Conservation (phyloP, 1,284 basidiomycete genomes). For the Thelephora terrestris region DNA sequence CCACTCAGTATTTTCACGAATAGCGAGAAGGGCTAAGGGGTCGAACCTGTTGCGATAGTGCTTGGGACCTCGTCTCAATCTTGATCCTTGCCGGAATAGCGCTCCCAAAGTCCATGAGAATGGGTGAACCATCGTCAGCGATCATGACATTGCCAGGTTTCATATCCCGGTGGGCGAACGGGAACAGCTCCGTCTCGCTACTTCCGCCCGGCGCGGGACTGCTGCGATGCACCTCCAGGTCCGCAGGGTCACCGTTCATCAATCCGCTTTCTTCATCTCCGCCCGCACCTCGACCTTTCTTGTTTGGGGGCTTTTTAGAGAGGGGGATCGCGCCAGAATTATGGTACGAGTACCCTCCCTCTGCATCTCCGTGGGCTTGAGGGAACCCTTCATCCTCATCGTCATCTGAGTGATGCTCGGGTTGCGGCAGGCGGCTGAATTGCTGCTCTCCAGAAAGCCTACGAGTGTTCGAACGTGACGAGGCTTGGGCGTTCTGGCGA, state of each 20-base stretch:
- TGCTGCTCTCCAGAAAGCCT: constrained; percentile 17
- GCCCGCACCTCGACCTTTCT: constrained; percentile 7
- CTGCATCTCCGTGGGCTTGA: constrained; percentile 59
- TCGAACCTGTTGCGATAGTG: constrained; percentile 71
- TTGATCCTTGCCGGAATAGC: constrained; percentile 71
- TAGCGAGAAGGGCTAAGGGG: neutral
- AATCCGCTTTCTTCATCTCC: constrained; percentile 38
- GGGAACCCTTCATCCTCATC: constrained; percentile 57
- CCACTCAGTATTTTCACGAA: neutral
- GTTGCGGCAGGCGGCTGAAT: constrained; percentile 13
- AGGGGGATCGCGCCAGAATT: constrained; percentile 22
- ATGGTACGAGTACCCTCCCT: constrained; percentile 63
- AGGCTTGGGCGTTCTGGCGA: constrained; percentile 17
- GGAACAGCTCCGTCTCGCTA: constrained; percentile 47
- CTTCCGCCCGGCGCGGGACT: constrained; percentile 22
- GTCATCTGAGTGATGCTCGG: constrained; percentile 28
- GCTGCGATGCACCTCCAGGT: constrained; percentile 27
- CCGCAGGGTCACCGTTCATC: constrained; percentile 74
- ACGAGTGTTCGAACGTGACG: constrained; percentile 11
- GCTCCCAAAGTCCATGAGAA: constrained; percentile 98
- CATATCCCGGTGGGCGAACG: constrained; percentile 95
- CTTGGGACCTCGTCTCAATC: constrained; percentile 76
- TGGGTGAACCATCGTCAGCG: constrained; percentile 82
- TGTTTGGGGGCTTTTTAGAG: neutral
- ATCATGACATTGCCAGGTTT: constrained; percentile 99